Percentiles rank a stretch among this genome's conserved stretches.
phyloP scores from a whole-genome alignment of 768 basidiomycete genomes.

The Krasilnikovozyma curviuscula region DNA sequence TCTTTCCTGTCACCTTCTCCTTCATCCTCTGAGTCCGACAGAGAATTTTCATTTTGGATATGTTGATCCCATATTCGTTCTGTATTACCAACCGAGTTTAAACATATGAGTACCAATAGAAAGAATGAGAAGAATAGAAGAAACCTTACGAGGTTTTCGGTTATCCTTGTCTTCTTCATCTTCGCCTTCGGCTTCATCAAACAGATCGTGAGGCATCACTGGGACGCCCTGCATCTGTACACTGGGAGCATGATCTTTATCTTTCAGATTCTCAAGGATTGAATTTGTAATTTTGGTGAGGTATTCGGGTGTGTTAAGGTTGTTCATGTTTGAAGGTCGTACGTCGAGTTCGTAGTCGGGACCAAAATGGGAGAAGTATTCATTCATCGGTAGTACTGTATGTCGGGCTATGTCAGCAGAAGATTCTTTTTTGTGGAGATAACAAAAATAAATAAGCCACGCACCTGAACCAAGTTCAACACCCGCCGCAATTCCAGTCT shows the following conservation, averaged over 20 bases:
- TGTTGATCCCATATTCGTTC: conserved; percentile 57
- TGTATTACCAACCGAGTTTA: conserved; percentile 10
- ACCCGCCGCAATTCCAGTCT: conserved; percentile 94
- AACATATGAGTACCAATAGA: background rate
- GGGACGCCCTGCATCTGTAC: conserved; percentile 87
- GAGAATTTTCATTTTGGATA: conserved; percentile 64
- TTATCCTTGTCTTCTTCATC: conserved; percentile 59
- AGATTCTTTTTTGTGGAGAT: too few species aligned
- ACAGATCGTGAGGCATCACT: conserved; percentile 57
- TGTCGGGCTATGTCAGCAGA: conserved; percentile 33
- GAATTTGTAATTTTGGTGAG: conserved; percentile 80
- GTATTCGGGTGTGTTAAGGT: conserved; percentile 81
- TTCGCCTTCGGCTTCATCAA: conserved; percentile 63
- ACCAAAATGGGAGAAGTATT: conserved; percentile 98
- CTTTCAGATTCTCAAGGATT: conserved; percentile 74
- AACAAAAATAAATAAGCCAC: background rate
- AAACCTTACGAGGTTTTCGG: conserved; percentile 42
- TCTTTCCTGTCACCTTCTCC: conserved; percentile 76
- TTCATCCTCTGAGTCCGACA: conserved; percentile 96
- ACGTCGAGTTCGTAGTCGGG: conserved; percentile 94
- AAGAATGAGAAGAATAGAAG: too few species aligned
- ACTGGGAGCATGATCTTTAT: conserved; percentile 71
- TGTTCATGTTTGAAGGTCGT: conserved; percentile 79
- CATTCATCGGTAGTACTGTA: conserved; percentile 86
- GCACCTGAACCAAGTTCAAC: conserved; percentile 70